These are phyloP conservation scores for Ascochyta viciae-villosae DNA, from an alignment of 2,329 filamentous ascomycete species.

Conservation along the genomic window DNA sequence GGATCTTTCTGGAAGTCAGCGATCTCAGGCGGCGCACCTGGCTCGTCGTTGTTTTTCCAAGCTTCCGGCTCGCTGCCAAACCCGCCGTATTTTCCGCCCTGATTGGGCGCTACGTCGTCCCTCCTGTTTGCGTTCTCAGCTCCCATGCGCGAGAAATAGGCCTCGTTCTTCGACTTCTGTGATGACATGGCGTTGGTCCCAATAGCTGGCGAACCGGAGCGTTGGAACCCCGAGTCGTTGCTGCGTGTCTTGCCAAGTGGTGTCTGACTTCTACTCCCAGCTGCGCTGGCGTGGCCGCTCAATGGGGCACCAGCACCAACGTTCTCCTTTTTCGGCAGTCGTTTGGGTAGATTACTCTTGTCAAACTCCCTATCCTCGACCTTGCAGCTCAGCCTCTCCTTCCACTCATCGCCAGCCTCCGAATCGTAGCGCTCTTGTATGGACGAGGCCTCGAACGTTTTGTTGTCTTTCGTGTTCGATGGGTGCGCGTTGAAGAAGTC, in stretches of 20 bases:
- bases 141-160: constrained; percentile 87
- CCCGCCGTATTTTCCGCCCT: constrained; percentile 90
- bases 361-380: constrained; percentile 89
- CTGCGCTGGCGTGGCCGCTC: constrained; percentile 45
- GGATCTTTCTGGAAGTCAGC: constrained; percentile 93
- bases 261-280: constrained; percentile 48
- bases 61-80: constrained; percentile 81
- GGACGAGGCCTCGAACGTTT: constrained; percentile 81
- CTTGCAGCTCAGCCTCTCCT: constrained; percentile 85
- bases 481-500: constrained; percentile 76
- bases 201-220: constrained; percentile 48
- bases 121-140: constrained; percentile 80
- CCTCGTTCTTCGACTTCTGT: constrained; percentile 74
- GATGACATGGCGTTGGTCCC: constrained; percentile 47
- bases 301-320: constrained; percentile 32
- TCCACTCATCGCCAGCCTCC: constrained; percentile 93
- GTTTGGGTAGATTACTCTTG: constrained; percentile 66
- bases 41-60: constrained; percentile 50
- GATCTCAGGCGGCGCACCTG: constrained; percentile 67
- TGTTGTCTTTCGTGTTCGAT: constrained; percentile 54
- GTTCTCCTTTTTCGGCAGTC: constrained; percentile 45
- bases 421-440: constrained; percentile 91
- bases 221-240: constrained; percentile 39
- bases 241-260: constrained; percentile 47
- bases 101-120: constrained; percentile 78